A percentile compares a stretch with the other conserved stretches of the same genome.
These are phyloP conservation scores for Physcomitrium patens DNA, from an alignment of 225 moss, liverwort and hornwort species.

Conservation along the genomic window DNA sequence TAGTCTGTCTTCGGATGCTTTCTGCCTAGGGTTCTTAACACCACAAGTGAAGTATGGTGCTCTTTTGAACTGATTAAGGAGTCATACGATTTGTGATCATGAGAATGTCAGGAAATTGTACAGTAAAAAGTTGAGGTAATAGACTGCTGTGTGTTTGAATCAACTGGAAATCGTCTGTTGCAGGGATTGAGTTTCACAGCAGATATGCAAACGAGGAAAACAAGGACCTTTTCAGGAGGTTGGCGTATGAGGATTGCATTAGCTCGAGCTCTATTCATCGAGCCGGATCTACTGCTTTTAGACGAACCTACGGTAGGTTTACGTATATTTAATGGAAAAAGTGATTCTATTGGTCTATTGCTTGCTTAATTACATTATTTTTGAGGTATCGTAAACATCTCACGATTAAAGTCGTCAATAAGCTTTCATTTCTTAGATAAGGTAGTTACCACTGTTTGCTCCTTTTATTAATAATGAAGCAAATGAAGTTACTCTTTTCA, in stretches of 20 bases:
- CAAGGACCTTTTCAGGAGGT: constrained; percentile 95
- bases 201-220: constrained; percentile 86
- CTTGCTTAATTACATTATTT: background rate
- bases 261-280: constrained; percentile 96
- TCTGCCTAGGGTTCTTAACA: background rate
- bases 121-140: background rate
- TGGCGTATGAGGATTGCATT: constrained; percentile 99
- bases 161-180: constrained; percentile 21
- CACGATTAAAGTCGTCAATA: no score
- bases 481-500: constrained; percentile 12
- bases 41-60: background rate
- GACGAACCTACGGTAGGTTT: constrained; percentile 93
- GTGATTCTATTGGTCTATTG: background rate
- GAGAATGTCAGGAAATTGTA: constrained; percentile 7
- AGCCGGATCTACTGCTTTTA: constrained; percentile 96
- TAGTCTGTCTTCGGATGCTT: constrained; percentile 20
- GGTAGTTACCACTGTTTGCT: constrained; percentile 13
- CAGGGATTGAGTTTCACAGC: constrained; percentile 98
- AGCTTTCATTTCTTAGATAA: background rate
- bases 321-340: background rate
- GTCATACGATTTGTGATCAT: constrained; percentile 16
- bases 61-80: constrained; percentile 8
- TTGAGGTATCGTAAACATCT: background rate
- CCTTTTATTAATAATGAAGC: background rate
- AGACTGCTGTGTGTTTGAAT: constrained; percentile 12